Evolutionary conservation across 345 rosid genomes (phyloP).

Genomic region (Syzygium aromaticum): DNA sequence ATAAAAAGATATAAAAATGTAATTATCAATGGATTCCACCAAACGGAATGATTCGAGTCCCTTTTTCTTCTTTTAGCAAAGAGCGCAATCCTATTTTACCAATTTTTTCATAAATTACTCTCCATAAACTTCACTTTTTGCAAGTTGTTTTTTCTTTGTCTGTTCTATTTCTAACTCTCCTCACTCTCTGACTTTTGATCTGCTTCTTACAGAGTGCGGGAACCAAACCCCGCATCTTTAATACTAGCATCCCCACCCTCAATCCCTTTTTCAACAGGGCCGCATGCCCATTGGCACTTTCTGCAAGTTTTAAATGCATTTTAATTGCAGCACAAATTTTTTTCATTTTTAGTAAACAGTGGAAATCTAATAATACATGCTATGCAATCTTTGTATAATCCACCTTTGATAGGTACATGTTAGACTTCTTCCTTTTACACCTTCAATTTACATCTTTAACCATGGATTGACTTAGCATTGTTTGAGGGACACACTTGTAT

Average conservation of each 20-base stretch:
- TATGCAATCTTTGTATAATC: background rate
- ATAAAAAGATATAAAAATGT: background rate
- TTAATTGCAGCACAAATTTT: background rate
- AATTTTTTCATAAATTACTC: background rate
- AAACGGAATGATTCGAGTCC: background rate
- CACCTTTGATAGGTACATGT: background rate
- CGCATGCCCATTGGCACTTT: background rate
- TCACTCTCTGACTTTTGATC: no score
- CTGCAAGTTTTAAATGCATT: background rate
- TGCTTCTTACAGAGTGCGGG: no score
- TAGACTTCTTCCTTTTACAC: background rate
- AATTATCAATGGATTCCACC: background rate
- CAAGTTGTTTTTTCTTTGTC: no score
- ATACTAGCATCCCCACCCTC: no score
- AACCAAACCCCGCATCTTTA: no score
- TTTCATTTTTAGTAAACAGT: background rate
- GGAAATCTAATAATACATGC: background rate
- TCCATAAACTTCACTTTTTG: background rate
- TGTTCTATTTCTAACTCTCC: no score
- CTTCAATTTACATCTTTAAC: background rate
- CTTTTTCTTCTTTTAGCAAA: background rate
- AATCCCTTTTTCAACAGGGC: no score
- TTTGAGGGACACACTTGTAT: background rate
- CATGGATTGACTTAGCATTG: background rate
- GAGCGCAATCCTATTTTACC: background rate